Base-by-base conservation (phyloP, 192 early-diverging fungal genomes). In the Podila verticillata region DNA sequence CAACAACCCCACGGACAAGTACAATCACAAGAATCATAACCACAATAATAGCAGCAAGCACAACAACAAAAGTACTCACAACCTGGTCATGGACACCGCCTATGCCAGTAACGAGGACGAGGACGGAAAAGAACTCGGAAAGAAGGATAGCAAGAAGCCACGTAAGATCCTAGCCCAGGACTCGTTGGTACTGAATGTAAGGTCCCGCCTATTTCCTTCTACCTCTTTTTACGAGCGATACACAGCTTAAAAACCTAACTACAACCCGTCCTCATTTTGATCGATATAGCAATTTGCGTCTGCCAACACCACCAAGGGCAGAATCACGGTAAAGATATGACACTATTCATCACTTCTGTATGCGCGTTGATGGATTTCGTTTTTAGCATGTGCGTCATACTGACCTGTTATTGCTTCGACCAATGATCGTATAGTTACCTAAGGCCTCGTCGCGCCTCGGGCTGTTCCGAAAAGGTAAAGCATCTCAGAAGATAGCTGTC, bases 151-250 rank as follows among this genome's bases (percentile, higher is more conserved):
- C 60, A 78, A 78, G 70, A 78, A 78, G 70, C 63, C 63, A 29
- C 74, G 68, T 68, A 66, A 72, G 69, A 72, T 79, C 63, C 39
- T 72, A 36, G 63, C 63, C 4, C 75, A 71, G 35, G 47, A 63
- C 58, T 72, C 69, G 12, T 35, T 79, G 3, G 59, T 72, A 56
- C 70, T 79, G 49, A 79, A 72, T 44, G 75, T 79, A 79, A 71
- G 67, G 3, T 31, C 51, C 51, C 3, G 17, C 13, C 39, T 7
- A 15, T 9, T 15, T 54, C 51, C 0, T 1, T 54, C 17, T 6
- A n/a, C 3, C 5, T 26, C 24, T 54, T 24, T 54, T 5, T 7
- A 54, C 6, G 51, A 26, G 5, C 51, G 51, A 24, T n/a, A n/a
- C n/a, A 7, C 35, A 7, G n/a, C 34, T 65, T 3, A 59, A 35